These are phyloP conservation scores for Sporopachydermia cereana DNA, from an alignment of 1,139 yeast genomes.

Conservation along the genomic window DNA sequence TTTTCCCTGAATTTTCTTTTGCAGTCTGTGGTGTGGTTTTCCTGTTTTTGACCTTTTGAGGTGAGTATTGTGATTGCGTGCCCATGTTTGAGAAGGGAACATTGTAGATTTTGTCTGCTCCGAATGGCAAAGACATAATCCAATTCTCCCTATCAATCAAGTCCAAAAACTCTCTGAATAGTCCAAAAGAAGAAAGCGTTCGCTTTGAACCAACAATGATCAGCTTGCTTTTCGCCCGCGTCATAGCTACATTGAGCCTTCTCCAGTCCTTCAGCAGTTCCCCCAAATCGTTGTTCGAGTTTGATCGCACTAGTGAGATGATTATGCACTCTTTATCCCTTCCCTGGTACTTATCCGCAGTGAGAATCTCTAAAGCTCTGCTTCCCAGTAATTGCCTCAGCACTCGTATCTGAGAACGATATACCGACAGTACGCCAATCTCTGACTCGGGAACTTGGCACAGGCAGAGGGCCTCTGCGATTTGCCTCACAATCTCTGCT, in stretches of 20 bases:
- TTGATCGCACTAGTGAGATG: slow-evolving; percentile 78
- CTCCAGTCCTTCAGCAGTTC: slow-evolving; percentile 81
- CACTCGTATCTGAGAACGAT: slow-evolving; percentile 65
- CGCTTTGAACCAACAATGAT: slow-evolving; percentile 68
- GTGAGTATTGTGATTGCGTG: not conserved
- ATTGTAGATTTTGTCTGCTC: slow-evolving; percentile 31
- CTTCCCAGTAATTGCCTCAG: slow-evolving; percentile 34
- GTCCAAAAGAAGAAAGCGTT: slow-evolving; percentile 45
- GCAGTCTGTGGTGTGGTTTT: not conserved
- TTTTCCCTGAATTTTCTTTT: no score
- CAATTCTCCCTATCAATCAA: slow-evolving; percentile 50
- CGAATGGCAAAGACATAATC: slow-evolving; percentile 44
- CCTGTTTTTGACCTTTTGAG: not conserved
- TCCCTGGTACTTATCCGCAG: slow-evolving; percentile 96
- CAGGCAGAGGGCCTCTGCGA: slow-evolving; percentile 44
- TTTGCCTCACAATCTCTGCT: slow-evolving; percentile 49
- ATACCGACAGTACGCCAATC: slow-evolving; percentile 84
- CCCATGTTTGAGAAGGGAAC: slow-evolving; percentile 11
- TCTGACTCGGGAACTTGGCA: slow-evolving; percentile 50
- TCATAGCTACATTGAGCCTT: slow-evolving; percentile 85
- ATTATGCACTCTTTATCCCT: slow-evolving; percentile 87
- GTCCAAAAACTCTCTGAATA: slow-evolving; percentile 50
- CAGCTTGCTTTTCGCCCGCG: slow-evolving; percentile 78
- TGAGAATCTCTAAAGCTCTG: slow-evolving; percentile 54
- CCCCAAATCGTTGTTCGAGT: slow-evolving; percentile 56